phyloP scores from a whole-genome alignment of 164 flowering plant genomes.

The Nelumbo lutea region DNA sequence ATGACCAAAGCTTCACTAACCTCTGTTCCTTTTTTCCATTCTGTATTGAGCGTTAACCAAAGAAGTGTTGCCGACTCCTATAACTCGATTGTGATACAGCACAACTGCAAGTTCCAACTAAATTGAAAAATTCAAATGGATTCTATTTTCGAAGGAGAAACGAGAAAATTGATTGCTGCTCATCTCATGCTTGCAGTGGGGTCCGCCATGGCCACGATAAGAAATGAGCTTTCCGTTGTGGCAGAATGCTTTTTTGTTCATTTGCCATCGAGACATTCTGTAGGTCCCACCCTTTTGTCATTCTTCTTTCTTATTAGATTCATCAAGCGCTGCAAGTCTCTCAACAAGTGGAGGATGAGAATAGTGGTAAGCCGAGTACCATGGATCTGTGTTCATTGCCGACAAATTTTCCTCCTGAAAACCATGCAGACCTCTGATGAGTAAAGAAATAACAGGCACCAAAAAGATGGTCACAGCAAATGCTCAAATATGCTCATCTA shows the following conservation, averaged over 20 bases:
- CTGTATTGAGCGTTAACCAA: no score
- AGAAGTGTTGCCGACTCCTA: no score
- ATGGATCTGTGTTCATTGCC: constrained; percentile 95
- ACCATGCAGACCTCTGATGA: not conserved
- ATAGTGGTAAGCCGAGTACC: constrained; percentile 98
- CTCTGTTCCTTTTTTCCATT: no score
- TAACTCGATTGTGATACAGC: no score
- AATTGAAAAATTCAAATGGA: no score
- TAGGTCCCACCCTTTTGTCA: constrained; percentile 9
- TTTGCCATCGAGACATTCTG: not conserved
- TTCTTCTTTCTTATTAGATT: constrained; percentile 59
- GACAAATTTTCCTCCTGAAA: constrained; percentile 95
- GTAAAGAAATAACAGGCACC: not conserved
- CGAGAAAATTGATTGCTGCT: not conserved
- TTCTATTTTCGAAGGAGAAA: not conserved
- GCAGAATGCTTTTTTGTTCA: not conserved
- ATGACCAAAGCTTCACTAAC: no score
- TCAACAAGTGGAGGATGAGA: constrained; percentile 97
- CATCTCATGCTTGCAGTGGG: not conserved
- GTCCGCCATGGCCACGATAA: not conserved
- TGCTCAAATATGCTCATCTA: no score
- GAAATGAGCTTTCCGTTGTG: not conserved
- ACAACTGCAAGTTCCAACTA: no score
- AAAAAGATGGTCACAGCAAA: no score
- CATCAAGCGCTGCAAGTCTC: constrained; percentile 76